A percentile compares a stretch with the other conserved stretches of the same genome.
phyloP scores from a whole-genome alignment of 2,329 filamentous ascomycete species.

The Arthrobotrys sinensis region DNA sequence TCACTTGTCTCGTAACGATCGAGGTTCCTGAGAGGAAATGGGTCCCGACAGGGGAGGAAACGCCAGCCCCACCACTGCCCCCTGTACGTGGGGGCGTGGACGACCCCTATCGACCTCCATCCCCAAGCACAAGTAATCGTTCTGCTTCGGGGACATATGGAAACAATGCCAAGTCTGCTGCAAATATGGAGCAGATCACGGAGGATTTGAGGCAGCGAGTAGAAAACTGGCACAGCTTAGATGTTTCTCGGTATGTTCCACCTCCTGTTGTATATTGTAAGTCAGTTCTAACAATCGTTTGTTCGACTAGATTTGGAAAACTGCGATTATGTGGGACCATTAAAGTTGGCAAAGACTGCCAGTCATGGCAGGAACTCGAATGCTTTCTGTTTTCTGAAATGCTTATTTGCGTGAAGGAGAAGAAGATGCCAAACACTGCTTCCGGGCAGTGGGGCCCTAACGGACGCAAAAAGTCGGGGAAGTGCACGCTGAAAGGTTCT shows the following conservation, averaged over 20 bases:
- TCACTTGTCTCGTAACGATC: constrained; percentile 93
- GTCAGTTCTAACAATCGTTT: constrained; percentile 5
- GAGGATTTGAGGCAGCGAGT: constrained; percentile 88
- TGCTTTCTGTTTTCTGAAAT: constrained; percentile 98
- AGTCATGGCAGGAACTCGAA: constrained; percentile 97
- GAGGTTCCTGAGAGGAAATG: constrained; percentile 95
- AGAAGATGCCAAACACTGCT: constrained; percentile 75
- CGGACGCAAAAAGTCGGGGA: constrained; percentile 75
- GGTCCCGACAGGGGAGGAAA: constrained; percentile 83
- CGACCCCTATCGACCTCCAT: constrained; percentile 73
- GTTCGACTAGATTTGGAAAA: constrained; percentile 81
- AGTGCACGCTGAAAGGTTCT: constrained; percentile 94
- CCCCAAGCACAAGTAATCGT: constrained; percentile 72
- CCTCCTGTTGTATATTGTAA: constrained; percentile 64
- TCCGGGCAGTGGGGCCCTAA: constrained; percentile 77
- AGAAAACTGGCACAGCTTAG: constrained; percentile 97
- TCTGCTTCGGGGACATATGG: constrained; percentile 55
- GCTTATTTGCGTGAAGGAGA: constrained; percentile 99
- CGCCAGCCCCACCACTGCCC: constrained; percentile 72
- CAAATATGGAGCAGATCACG: constrained; percentile 82
- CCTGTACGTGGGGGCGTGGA: constrained; percentile 71
- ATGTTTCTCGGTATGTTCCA: constrained; percentile 79
- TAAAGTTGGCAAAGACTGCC: constrained; percentile 93
- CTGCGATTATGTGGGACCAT: constrained; percentile 90
- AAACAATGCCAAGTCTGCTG: constrained; percentile 52